Evolutionary conservation across 805 yeast genomes (phyloP).

Genomic region (Priceomyces melissophilus): DNA sequence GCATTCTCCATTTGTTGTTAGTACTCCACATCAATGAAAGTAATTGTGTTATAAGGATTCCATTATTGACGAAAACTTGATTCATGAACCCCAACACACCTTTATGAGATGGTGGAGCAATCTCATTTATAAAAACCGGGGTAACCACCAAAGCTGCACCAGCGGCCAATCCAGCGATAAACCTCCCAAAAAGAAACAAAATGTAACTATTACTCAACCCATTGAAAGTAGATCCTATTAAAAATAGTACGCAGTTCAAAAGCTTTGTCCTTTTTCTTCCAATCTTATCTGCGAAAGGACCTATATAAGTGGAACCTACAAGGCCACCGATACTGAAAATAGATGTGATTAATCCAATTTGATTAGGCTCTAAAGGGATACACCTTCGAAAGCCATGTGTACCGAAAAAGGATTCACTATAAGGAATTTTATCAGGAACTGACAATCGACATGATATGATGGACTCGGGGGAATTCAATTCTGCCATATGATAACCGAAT

Average conservation of each 20-base stretch:
- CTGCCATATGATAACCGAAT: constrained; percentile 94
- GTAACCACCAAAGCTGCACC: constrained; percentile 85
- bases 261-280: constrained; percentile 62
- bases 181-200: constrained; percentile 60
- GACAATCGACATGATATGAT: constrained; percentile 54
- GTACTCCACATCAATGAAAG: constrained; percentile 69
- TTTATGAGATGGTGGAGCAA: constrained; percentile 62
- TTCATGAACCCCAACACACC: constrained; percentile 88
- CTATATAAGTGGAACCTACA: constrained; percentile 67
- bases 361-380: constrained; percentile 52
- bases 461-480: constrained; percentile 84
- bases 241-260: constrained; percentile 48
- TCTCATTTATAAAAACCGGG: constrained; percentile 77
- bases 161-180: constrained; percentile 80
- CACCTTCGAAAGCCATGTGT: constrained; percentile 45
- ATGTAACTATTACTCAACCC: constrained; percentile 44
- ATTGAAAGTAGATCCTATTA: constrained; percentile 63
- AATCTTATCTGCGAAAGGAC: constrained; percentile 55
- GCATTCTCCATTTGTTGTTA: constrained; percentile 65
- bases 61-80: constrained; percentile 81
- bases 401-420: constrained; percentile 39
- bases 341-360: constrained; percentile 72
- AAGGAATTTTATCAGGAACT: constrained; percentile 30
- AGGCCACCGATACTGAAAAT: constrained; percentile 84
- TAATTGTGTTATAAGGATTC: constrained; percentile 77